Evolutionary conservation across 306 rosid species (phyloP).

Genomic region (Pueraria montana): DNA sequence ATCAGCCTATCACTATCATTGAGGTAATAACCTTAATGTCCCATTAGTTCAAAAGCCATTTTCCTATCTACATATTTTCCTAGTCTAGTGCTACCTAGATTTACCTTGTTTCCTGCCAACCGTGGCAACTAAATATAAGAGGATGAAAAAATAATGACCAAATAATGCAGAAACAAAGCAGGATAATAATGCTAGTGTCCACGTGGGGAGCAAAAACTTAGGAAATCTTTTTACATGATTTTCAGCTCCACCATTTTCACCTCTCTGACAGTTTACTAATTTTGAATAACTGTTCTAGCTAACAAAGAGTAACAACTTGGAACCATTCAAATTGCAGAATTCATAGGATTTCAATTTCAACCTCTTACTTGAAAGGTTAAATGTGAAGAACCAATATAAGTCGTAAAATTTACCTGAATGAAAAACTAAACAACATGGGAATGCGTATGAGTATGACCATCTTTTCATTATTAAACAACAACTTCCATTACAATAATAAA

Average conservation of each 20-base stretch:
- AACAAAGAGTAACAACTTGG: conserved; percentile 51
- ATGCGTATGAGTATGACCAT: conserved; percentile 48
- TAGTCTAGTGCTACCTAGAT: conserved; percentile 40
- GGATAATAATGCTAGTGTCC: conserved; percentile 50
- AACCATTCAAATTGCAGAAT: conserved; percentile 50
- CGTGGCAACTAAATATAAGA: conserved; percentile 37
- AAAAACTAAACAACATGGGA: conserved; percentile 46
- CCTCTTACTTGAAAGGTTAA: conserved; percentile 49
- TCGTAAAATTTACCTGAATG: conserved; percentile 33
- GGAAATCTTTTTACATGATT: conserved; percentile 47
- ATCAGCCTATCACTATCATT: conserved; percentile 53
- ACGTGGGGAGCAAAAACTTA: conserved; percentile 53
- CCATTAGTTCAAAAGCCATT: conserved; percentile 36
- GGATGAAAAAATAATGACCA: conserved; percentile 45
- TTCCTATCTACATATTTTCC: conserved; percentile 38
- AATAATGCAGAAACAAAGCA: conserved; percentile 49
- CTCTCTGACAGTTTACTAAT: conserved; percentile 42
- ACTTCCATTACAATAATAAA: conserved; percentile 59
- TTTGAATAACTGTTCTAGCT: conserved; percentile 37
- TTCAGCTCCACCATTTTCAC: conserved; percentile 54
- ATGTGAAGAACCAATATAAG: conserved; percentile 34
- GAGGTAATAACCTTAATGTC: conserved; percentile 40
- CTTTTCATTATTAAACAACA: conserved; percentile 60
- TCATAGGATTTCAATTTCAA: conserved; percentile 48
- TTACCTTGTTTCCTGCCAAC: conserved; percentile 46